A percentile compares a stretch with the other conserved stretches of the same genome.
Evolutionary conservation across 2,329 filamentous ascomycete species (phyloP).

Genomic region (Zymoseptoria ardabiliae): DNA sequence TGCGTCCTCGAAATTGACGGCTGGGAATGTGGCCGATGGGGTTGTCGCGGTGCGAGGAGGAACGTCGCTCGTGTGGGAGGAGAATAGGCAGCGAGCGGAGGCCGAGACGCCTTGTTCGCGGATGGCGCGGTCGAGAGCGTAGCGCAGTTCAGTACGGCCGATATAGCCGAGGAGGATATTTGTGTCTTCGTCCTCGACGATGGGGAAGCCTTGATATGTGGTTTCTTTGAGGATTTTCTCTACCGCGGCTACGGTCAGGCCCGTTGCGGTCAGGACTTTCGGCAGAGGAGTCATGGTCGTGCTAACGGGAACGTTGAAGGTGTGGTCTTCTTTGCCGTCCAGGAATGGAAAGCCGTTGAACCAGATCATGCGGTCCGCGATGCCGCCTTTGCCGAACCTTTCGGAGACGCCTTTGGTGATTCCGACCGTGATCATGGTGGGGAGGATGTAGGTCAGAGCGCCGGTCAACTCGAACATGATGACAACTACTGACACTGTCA

Average conservation of each 20-base stretch:
- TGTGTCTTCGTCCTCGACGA: constrained; percentile 65
- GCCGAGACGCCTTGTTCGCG: constrained; percentile 57
- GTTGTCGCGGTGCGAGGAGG: constrained; percentile 22
- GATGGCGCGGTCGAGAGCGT: constrained; percentile 76
- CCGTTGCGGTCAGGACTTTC: constrained; percentile 64
- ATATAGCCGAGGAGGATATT: constrained; percentile 84
- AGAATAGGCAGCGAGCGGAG: constrained; percentile 67
- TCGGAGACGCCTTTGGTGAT: constrained; percentile 91
- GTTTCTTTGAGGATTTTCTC: constrained; percentile 70
- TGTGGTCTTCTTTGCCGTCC: constrained; percentile 95
- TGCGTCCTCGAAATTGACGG: constrained; percentile 50
- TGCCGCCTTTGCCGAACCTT: constrained; percentile 88
- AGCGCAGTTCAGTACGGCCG: constrained; percentile 81
- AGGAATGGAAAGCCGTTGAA: constrained; percentile 96
- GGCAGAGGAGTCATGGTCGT: constrained; percentile 71
- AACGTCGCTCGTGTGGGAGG: constrained; percentile 30
- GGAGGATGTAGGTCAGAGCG: constrained; percentile 92
- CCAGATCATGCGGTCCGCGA: constrained; percentile 97
- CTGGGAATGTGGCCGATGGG: constrained; percentile 28
- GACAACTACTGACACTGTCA: constrained; percentile 92
- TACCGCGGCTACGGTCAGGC: constrained; percentile 66
- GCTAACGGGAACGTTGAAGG: constrained; percentile 89
- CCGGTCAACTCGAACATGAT: constrained; percentile 99
- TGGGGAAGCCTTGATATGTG: constrained; percentile 85
- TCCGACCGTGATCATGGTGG: constrained; percentile 97